Conservation (phyloP, 306 rosid species). For the Rubus idaeus region DNA sequence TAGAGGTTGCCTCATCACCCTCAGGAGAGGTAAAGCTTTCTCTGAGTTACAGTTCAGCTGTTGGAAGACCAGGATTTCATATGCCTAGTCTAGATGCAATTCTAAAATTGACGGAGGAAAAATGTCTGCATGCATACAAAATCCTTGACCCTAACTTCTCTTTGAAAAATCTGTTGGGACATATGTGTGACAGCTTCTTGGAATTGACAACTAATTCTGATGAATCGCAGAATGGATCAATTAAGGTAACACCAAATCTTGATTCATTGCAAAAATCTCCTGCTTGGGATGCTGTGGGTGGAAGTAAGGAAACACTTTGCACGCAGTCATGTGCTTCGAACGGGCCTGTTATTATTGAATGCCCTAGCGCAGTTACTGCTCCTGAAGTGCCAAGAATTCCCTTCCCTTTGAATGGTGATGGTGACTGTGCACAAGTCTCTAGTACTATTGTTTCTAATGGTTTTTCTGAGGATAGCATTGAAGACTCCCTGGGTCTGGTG, state of each 20-base stretch:
- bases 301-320: slow-evolving; percentile 35
- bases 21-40: slow-evolving; percentile 79
- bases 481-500: slow-evolving; percentile 33
- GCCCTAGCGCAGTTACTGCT: slow-evolving; percentile 30
- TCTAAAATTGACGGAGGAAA: slow-evolving; percentile 69
- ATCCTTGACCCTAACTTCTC: slow-evolving; percentile 61
- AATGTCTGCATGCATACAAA: slow-evolving; percentile 68
- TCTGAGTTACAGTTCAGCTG: slow-evolving; percentile 49
- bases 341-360: slow-evolving; percentile 35
- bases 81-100: slow-evolving; percentile 54
- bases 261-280: slow-evolving; percentile 39
- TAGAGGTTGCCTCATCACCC: slow-evolving; percentile 57
- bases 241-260: slow-evolving; percentile 36
- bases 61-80: slow-evolving; percentile 50
- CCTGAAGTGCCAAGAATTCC: slow-evolving; percentile 25
- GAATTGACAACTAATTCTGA: slow-evolving; percentile 65
- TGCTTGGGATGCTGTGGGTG: slow-evolving; percentile 35
- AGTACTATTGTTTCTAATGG: slow-evolving; percentile 31
- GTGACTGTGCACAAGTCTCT: slow-evolving; percentile 21
- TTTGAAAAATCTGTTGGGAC: slow-evolving; percentile 58
- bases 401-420: slow-evolving; percentile 29
- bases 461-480: slow-evolving; percentile 32
- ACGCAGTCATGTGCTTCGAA: slow-evolving; percentile 29
- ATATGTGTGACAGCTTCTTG: slow-evolving; percentile 60
- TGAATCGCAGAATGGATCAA: slow-evolving; percentile 60